A percentile compares a stretch with the other conserved stretches of the same genome.
These are phyloP conservation scores for Phaseolus coccineus DNA, from an alignment of 331 rosid species.

Conservation along the genomic window DNA sequence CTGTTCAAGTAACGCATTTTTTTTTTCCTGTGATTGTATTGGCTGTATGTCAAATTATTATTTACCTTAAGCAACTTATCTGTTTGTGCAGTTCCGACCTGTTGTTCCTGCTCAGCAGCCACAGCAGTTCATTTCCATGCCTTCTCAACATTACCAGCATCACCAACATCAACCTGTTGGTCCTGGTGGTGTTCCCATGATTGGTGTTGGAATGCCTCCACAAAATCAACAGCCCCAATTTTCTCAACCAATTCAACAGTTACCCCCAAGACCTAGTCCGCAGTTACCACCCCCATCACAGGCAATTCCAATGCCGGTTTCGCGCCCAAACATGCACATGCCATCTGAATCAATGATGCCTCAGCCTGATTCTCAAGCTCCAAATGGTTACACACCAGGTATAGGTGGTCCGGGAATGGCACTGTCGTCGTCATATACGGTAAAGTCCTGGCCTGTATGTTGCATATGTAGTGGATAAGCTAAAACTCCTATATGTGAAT, in stretches of 20 bases:
- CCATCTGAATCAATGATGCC: conserved; percentile 61
- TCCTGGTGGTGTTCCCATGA: conserved; percentile 71
- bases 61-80: conserved; percentile 30
- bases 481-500: conserved; percentile 3
- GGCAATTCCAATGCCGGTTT: conserved; percentile 65
- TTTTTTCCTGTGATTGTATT: conserved; percentile 28
- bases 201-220: conserved; percentile 77
- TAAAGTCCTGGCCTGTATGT: conserved; percentile 50
- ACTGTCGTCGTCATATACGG: conserved; percentile 73
- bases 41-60: conserved; percentile 12
- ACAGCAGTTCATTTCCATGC: conserved; percentile 74
- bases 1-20: conserved; percentile 71
- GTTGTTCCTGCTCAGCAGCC: conserved; percentile 70
- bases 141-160: conserved; percentile 77
- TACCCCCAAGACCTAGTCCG: conserved; percentile 72
- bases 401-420: conserved; percentile 73
- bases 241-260: conserved; percentile 72
- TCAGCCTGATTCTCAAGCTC: conserved; percentile 66
- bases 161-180: conserved; percentile 81
- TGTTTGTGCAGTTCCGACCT: conserved; percentile 75
- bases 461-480: conserved; percentile 27
- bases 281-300: conserved; percentile 68
- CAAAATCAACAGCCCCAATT: conserved; percentile 72
- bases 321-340: conserved; percentile 66
- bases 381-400: conserved; percentile 66